Evolutionary conservation across 306 rosid species (phyloP), one percentile per base, ranked within the genome.

Genomic region (Pyrus communis): DNA sequence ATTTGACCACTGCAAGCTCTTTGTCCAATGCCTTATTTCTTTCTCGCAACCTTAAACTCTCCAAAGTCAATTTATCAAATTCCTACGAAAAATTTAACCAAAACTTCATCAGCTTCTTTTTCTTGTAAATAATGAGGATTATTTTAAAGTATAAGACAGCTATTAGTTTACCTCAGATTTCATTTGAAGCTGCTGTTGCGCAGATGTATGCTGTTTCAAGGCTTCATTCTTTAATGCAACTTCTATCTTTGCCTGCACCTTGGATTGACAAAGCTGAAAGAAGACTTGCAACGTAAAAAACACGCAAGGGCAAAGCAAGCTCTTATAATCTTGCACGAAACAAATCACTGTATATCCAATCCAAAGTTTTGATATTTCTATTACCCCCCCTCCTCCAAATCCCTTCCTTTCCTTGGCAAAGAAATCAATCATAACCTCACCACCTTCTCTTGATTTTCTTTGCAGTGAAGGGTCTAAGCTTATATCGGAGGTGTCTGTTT

Each of bases 21-120:
- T 92, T 92, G 59, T 95, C 96, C 80, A 95, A 84, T 60, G 91
- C 90, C 91, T 88, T 92, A 73, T 89, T 95, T 84, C 84, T 88
- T 73, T 89, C 93, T 80, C 88, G 82, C 82, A 92, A 78, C 82
- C 85, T 83, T 71, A 70, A 81, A 80, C 92, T 76, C 80, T 88
- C 91, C 76, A 76, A 64, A 71, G 80, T 88, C 70, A 94, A 85
- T 86, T 86, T 88, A 78, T 88, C 89, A 65, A 89, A 90, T 79
- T 89, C 98, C 96, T 92, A 65, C n/a, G n/a, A 45, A 78, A 70
- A 33, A 60, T 70, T 63, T 73, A 64, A 51, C 23, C 73, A 54
- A 42, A 78, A 77, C 52, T 64, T 45, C 38, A 59, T 40, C 51
- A 69, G 23, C 57, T 49, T 63, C 33, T 30, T 18, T 27, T 43